Percentiles rank a stretch among this genome's conserved stretches.
These are phyloP conservation scores for Clarkia xantiana DNA, from an alignment of 345 rosid genomes.

Conservation along the genomic window DNA sequence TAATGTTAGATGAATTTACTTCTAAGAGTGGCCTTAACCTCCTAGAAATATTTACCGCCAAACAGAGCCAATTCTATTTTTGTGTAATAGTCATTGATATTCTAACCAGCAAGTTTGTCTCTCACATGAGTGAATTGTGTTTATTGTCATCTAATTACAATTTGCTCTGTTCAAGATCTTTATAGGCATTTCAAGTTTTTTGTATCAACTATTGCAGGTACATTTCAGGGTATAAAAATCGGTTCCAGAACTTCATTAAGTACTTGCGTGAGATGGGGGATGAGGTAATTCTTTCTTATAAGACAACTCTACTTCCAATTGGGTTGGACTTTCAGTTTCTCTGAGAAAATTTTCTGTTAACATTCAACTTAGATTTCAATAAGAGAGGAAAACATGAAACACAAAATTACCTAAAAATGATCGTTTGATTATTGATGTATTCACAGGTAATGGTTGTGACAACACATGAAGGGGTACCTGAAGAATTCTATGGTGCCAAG, in stretches of 20 bases:
- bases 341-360: too few species aligned
- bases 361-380: too few species aligned
- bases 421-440: background rate
- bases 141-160: background rate
- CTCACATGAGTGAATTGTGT: background rate
- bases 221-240: conserved; percentile 91
- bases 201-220: conserved; percentile 48
- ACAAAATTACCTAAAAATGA: too few species aligned
- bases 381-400: too few species aligned
- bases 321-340: too few species aligned
- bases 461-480: conserved; percentile 96
- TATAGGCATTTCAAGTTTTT: too few species aligned
- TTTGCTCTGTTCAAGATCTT: too few species aligned
- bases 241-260: conserved; percentile 92
- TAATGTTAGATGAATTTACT: too few species aligned
- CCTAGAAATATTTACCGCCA: background rate
- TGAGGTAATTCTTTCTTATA: conserved; percentile 42
- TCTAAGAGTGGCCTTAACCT: too few species aligned
- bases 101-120: background rate
- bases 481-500: conserved; percentile 91
- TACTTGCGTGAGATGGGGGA: conserved; percentile 96
- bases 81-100: background rate
- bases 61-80: background rate
- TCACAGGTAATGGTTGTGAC: conserved; percentile 88
- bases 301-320: background rate